phyloP scores from a whole-genome alignment of 2,329 filamentous ascomycete genomes.

The Rhynchosporium secalis region DNA sequence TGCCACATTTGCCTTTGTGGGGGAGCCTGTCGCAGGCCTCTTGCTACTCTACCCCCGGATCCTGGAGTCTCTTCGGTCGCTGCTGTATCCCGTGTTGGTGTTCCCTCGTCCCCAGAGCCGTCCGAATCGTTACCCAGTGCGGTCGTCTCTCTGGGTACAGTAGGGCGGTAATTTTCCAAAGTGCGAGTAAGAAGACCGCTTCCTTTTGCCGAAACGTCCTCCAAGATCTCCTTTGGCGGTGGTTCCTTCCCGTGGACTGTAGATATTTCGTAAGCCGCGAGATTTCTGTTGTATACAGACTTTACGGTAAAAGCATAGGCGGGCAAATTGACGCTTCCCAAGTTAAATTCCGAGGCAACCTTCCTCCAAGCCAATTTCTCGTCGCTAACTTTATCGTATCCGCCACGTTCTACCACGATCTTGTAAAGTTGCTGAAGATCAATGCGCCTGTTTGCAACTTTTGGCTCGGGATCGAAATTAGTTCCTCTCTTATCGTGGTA shows the following conservation, averaged over 20 bases:
- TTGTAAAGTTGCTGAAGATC: constrained; percentile 79
- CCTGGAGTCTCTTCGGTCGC: constrained; percentile 51
- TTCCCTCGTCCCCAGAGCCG: constrained; percentile 60
- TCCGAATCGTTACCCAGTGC: constrained; percentile 54
- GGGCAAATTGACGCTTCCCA: constrained; percentile 72
- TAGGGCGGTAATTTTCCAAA: constrained; percentile 68
- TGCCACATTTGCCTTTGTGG: constrained; percentile 83
- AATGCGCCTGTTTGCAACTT: constrained; percentile 73
- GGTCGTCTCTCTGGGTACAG: constrained; percentile 45
- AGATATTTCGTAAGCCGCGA: constrained; percentile 83
- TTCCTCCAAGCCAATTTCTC: constrained; percentile 85
- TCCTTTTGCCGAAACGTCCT: constrained; percentile 75
- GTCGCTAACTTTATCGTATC: constrained; percentile 81
- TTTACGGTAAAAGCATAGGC: constrained; percentile 87
- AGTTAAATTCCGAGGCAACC: constrained; percentile 71
- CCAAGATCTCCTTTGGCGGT: constrained; percentile 83
- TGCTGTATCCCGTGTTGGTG: constrained; percentile 54
- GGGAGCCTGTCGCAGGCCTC: constrained; percentile 77
- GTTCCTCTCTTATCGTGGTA: constrained; percentile 83
- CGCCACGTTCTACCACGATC: constrained; percentile 72
- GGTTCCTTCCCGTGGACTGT: constrained; percentile 77
- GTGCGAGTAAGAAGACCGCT: constrained; percentile 77
- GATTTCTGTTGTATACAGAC: constrained; percentile 85
- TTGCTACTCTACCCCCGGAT: constrained; percentile 58
- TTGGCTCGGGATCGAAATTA: constrained; percentile 75